Conservation (phyloP, 352 stramenopile species). For the Globisporangium polare region DNA sequence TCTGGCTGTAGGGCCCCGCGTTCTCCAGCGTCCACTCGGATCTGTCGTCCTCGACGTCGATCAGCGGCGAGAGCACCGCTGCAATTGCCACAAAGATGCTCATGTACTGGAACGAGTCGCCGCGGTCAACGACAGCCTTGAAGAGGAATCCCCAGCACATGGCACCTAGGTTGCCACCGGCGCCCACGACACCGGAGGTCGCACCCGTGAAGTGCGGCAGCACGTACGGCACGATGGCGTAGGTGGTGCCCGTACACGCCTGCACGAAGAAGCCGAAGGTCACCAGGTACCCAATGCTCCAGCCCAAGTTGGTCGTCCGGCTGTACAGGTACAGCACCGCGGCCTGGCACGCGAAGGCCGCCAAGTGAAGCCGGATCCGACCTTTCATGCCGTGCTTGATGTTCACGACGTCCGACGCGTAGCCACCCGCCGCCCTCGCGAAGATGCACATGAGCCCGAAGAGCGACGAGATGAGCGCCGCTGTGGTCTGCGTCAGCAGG, state of each 20-base stretch:
- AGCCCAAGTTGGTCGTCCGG: slow-evolving; percentile 30
- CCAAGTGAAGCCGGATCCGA: slow-evolving; percentile 72
- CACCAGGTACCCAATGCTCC: slow-evolving; percentile 70
- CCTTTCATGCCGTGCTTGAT: slow-evolving; percentile 81
- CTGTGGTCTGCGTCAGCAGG: slow-evolving; percentile 34
- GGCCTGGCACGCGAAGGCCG: slow-evolving; percentile 72
- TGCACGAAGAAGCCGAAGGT: slow-evolving; percentile 88
- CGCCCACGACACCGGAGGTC: slow-evolving; percentile 31
- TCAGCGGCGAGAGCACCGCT: slow-evolving; percentile 5
- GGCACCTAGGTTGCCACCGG: slow-evolving; percentile 36
- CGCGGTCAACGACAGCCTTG: slow-evolving; percentile 20
- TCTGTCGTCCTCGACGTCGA: slow-evolving; percentile 3
- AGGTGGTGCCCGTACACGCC: slow-evolving; percentile 49
- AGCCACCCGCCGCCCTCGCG: slow-evolving; percentile 83
- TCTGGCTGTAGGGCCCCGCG: background rate
- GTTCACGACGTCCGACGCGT: slow-evolving; percentile 77
- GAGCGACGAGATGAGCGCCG: slow-evolving; percentile 85
- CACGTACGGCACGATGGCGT: slow-evolving; percentile 61
- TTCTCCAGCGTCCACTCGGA: slow-evolving; percentile 1
- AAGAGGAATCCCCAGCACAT: slow-evolving; percentile 42
- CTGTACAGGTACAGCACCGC: slow-evolving; percentile 85
- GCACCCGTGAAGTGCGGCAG: slow-evolving; percentile 34
- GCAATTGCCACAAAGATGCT: slow-evolving; percentile 23
- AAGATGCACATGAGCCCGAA: slow-evolving; percentile 95
- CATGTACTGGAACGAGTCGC: slow-evolving; percentile 25